phyloP scores from a whole-genome alignment of 2,329 filamentous ascomycete species.

The Hypomyces rosellus region DNA sequence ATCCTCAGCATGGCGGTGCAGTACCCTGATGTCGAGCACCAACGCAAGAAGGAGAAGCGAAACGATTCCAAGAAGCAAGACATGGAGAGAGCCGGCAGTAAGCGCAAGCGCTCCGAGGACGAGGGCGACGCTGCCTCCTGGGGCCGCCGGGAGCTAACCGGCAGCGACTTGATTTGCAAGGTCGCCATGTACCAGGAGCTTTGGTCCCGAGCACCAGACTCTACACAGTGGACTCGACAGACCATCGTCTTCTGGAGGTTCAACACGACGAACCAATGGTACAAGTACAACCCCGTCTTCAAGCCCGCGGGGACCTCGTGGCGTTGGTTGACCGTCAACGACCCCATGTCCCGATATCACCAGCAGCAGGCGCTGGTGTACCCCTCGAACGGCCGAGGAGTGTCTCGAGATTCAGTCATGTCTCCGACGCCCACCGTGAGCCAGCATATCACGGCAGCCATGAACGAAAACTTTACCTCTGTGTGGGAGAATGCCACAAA shows the following conservation, averaged over 20 bases:
- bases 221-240: slow-evolving; percentile 47
- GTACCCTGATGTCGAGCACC: slow-evolving; percentile 40
- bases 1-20: slow-evolving; percentile 52
- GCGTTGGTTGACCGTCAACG: slow-evolving; percentile 56
- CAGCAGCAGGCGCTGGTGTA: slow-evolving; percentile 42
- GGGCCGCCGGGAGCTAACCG: slow-evolving; percentile 36
- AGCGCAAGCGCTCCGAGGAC: slow-evolving; percentile 35
- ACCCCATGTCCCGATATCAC: slow-evolving; percentile 53
- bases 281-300: slow-evolving; percentile 41
- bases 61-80: slow-evolving; percentile 28
- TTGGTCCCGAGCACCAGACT: slow-evolving; percentile 47
- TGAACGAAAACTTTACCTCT: slow-evolving; percentile 51
- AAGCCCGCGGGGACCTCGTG: slow-evolving; percentile 51
- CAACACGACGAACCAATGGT: slow-evolving; percentile 45
- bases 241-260: slow-evolving; percentile 60
- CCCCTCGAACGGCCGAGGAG: slow-evolving; percentile 22
- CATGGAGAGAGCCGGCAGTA: slow-evolving; percentile 28
- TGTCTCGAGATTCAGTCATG: slow-evolving; percentile 42
- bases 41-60: slow-evolving; percentile 32
- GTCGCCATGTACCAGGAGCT: slow-evolving; percentile 64
- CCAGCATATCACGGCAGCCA: slow-evolving; percentile 47
- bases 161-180: slow-evolving; percentile 52
- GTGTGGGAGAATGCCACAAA: slow-evolving; percentile 36
- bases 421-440: slow-evolving; percentile 44
- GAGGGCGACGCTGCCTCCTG: slow-evolving; percentile 35